Base-by-base conservation (phyloP, 768 basidiomycete genomes). In the Russula ochroleuca region DNA sequence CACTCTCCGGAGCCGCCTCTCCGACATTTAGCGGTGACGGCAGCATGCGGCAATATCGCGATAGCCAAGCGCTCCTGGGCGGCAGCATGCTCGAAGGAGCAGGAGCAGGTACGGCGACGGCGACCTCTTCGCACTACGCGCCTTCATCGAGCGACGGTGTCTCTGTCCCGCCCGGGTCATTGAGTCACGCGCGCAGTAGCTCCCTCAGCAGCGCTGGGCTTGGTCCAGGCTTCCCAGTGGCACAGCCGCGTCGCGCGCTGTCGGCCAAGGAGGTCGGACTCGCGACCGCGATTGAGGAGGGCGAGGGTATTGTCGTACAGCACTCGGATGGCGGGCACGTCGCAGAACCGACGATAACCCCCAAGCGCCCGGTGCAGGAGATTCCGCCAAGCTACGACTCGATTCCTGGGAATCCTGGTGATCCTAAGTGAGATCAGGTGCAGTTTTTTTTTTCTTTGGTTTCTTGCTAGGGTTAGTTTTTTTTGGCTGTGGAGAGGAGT, bases 261-360 rank as follows among this genome's bases (percentile, higher is more conserved):
- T 59, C 60, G 3, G 11, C 45, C 37, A 75, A 75, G 65, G 74
- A 75, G 71, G 56, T 72, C 13, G 64, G 65, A 10, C 69, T 74
- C 13, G 69, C 70, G 61, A 73, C 72, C 25, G 64, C 68, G 25
- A 3, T 25, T 2, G 67, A 64, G 43, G 66, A 55, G 48, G 40
- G 33, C 7, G 61, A 58, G 35, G 55, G 66, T 33, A 52, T 38
- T 28, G 59, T 74, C 6, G 50, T 75, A 57, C 72, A 73, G 62
- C 74, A 75, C 51, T 50, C 57, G 59, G 74, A 75, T 37, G 74
- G 64, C 3, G 74, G 74, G 1, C 66, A 70, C 9, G 3, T 64
- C 13, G 5, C 43, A n/a, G 57, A 33, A 8, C 28, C 43, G 14
- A 5, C 2, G 59, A 64, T 28, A 28, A 28, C 55, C 58, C 62